These are phyloP conservation scores for Calonectria fujianensis DNA, from an alignment of 2,329 filamentous ascomycete genomes.

Conservation along the genomic window DNA sequence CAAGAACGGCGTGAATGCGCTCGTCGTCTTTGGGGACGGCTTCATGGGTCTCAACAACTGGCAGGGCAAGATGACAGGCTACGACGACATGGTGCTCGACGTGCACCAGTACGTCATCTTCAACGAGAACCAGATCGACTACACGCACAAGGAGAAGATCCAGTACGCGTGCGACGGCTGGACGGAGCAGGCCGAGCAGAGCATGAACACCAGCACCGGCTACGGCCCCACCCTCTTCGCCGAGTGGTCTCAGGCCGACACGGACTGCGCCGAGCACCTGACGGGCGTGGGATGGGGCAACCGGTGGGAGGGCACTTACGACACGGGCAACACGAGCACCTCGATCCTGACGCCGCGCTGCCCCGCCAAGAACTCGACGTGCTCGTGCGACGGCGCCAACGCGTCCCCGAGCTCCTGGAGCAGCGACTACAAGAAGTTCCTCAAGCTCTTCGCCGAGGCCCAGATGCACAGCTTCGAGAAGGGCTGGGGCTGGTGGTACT, in stretches of 20 bases:
- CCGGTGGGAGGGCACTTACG: conserved; percentile 92
- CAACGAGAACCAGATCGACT: conserved; percentile 89
- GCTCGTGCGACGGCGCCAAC: conserved; percentile 86
- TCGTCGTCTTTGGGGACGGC: conserved; percentile 92
- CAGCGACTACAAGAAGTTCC: conserved; percentile 86
- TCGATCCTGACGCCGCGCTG: conserved; percentile 83
- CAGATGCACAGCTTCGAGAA: conserved; percentile 97
- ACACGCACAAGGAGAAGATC: conserved; percentile 88
- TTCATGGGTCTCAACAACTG: conserved; percentile 95
- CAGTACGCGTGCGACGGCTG: conserved; percentile 91
- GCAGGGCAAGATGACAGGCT: conserved; percentile 86
- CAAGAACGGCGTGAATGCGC: conserved; percentile 82
- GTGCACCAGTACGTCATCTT: conserved; percentile 99
- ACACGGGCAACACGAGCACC: conserved; percentile 77
- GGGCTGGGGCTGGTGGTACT: conserved; percentile 99
- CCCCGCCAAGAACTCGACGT: conserved; percentile 78
- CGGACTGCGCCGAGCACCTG: conserved; percentile 90
- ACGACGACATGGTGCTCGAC: conserved; percentile 88
- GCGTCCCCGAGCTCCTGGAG: conserved; percentile 81
- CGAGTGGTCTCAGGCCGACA: conserved; percentile 98
- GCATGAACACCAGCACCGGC: conserved; percentile 83
- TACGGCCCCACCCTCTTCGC: conserved; percentile 96
- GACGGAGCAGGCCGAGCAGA: conserved; percentile 84
- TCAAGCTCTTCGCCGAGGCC: conserved; percentile 93
- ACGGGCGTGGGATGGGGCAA: conserved; percentile 93